phyloP scores from a whole-genome alignment of 345 rosid genomes.

The Citrus hindsii region DNA sequence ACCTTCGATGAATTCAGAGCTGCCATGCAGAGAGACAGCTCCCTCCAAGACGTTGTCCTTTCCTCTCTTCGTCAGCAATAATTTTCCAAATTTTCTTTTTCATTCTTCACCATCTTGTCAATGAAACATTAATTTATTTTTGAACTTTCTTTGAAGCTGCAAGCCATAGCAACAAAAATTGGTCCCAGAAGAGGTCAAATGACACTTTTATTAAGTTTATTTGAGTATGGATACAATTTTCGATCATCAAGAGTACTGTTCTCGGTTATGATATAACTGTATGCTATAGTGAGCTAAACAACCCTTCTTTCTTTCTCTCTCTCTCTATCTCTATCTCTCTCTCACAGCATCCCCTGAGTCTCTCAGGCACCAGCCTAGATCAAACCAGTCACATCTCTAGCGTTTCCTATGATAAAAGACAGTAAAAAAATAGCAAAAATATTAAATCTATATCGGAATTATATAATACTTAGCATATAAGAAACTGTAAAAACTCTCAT shows the following conservation, averaged over 20 bases:
- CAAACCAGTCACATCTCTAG: background rate
- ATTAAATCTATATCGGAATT: background rate
- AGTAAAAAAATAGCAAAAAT: background rate
- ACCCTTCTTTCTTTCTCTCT: background rate
- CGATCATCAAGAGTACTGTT: background rate
- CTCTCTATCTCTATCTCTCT: background rate
- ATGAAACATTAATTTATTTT: background rate
- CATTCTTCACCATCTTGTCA: too few species aligned
- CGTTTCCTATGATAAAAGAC: background rate
- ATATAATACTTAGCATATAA: background rate
- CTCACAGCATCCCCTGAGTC: background rate
- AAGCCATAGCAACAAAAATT: slow-evolving; percentile 3
- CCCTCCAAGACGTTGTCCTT: slow-evolving; percentile 58
- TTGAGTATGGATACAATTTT: background rate
- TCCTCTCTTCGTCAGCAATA: slow-evolving; percentile 58
- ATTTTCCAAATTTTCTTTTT: background rate
- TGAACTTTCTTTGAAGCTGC: background rate
- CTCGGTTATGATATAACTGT: background rate
- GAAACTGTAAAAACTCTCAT: background rate
- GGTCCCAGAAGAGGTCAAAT: background rate
- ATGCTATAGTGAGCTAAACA: background rate
- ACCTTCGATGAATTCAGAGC: slow-evolving; percentile 71
- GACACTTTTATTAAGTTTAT: background rate
- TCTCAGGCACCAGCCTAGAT: background rate
- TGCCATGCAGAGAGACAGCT: slow-evolving; percentile 68